Evolutionary conservation across 208 protist genomes (phyloP), one percentile per base, ranked within the genome.

Genomic region (Trypanosoma conorhini): DNA sequence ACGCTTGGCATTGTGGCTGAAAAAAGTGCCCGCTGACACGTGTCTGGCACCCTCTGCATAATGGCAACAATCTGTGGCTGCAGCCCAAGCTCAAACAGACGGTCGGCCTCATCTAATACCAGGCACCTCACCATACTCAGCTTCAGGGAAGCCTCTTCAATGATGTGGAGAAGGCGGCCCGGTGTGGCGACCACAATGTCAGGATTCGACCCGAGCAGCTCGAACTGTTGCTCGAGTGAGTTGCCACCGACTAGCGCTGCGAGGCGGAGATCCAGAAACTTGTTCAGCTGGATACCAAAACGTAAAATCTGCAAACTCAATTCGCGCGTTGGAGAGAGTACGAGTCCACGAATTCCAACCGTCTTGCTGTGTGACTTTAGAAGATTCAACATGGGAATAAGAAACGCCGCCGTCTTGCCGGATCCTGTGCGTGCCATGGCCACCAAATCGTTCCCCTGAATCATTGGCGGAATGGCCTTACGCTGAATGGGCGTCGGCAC

Each of bases 351-450:
- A 24, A 96, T 91, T 51, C 99, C 99, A 42, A 99, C 93, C 35
- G 86, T 91, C 28, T 86, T 91, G 35, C 91, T 92, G 84, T 99
- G 97, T 24, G 77, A 61, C 74, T 92, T 85, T 12, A 99, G 80
- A 0, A 89, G 79, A 67, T 99, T 86, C 54, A 99, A 71, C 83
- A 99, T 90, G 5, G 99, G 99, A 42, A 99, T 94, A 5, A 99
- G 81, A 77, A 99, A 99, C 8, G 99, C 98, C 7, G 97, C 98
- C 7, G 98, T 99, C 78, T 99, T 99, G 42, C 98, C 99, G 10
- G 97, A 99, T 59, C 99, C 99, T 17, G 99, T 99, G 58, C 98
- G 90, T 3, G 99, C 99, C 99, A 99, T 99, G 40, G 97, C 99
- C 2, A 99, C 98, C 0, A 99, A 91, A 77, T 99, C 99, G 46